Base-by-base conservation (phyloP, 345 rosid genomes). In the Kandelia obovata region DNA sequence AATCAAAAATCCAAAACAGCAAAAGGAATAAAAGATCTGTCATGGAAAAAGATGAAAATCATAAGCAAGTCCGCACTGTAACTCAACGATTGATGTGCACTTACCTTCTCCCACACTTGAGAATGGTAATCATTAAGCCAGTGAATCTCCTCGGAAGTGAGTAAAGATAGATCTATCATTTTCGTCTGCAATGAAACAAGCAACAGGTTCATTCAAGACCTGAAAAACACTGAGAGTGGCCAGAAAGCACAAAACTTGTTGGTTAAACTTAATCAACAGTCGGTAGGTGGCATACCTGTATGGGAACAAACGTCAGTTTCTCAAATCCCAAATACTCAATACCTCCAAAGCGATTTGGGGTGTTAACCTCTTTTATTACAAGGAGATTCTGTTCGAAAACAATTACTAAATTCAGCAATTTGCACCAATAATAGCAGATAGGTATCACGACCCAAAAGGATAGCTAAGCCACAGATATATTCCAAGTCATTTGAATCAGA, bases 31-130 rank as follows among this genome's bases (percentile, higher is more conserved):
- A 15, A 52, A 21, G 19, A 61, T 15, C 10, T 19, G 43, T 8
- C 7, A 23, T 7, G 9, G 17, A 13, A 16, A 27, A 11, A 37
- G 5, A 1, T 20, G 6, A 5, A 53, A 10, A 31, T 11, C 15
- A 6, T 47, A 13, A 0, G 52, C 32, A 5, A 1, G 5, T 58
- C 28, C 17, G 32, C 19, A 53, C 20, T 5, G 31, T 49, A 23
- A 56, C 17, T 10, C 16, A 9, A 56, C 19, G 19, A 25, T 16
- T 13, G 6, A 61, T 13, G 7, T 49, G 57, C 46, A 53, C 71
- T 76, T 72, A 88, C 98, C 96, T 94, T 94, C 64, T 86, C 93
- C 98, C 98, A 89, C 62, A 91, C 97, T 80, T 89, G 92, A 2
- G 77, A 58, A 71, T 91, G 98, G 86, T 94, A 94, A 61, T 73